These are phyloP conservation scores for Puccinia sorghi DNA, from an alignment of 1,284 basidiomycete species.

Conservation along the genomic window DNA sequence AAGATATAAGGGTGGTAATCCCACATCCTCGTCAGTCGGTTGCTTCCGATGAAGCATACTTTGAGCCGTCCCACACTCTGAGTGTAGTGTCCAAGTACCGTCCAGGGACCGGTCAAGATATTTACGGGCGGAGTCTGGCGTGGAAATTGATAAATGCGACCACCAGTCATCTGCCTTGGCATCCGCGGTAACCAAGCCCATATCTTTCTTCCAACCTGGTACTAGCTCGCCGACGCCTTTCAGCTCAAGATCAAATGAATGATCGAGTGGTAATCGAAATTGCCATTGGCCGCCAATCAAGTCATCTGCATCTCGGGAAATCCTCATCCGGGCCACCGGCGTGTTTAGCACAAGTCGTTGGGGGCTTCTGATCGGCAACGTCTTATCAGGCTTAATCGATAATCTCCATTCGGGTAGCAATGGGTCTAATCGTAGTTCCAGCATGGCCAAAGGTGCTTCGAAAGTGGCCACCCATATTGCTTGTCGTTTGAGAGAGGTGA, in stretches of 20 bases:
- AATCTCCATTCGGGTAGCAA: constrained; percentile 82
- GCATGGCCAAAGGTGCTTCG: constrained; percentile 68
- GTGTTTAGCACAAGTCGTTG: constrained; percentile 72
- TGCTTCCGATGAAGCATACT: constrained; percentile 75
- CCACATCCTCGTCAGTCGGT: constrained; percentile 60
- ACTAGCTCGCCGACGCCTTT: constrained; percentile 71
- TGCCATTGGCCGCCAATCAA: constrained; percentile 77
- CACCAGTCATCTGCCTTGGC: constrained; percentile 68
- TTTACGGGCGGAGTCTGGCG: constrained; percentile 63
- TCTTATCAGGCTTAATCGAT: constrained; percentile 69
- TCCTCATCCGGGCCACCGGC: constrained; percentile 75
- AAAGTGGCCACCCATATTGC: constrained; percentile 82
- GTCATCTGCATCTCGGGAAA: constrained; percentile 57
- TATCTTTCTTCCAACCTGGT: constrained; percentile 77
- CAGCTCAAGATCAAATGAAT: constrained; percentile 66
- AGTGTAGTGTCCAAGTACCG: constrained; percentile 74
- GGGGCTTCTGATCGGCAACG: constrained; percentile 75
- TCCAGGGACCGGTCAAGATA: constrained; percentile 77
- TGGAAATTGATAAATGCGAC: constrained; percentile 68
- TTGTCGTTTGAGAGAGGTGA: constrained; percentile 81
- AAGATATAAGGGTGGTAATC: constrained; percentile 71
- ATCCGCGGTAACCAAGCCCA: constrained; percentile 73
- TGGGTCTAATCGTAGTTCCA: constrained; percentile 76
- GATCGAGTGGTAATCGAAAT: constrained; percentile 71
- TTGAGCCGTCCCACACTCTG: constrained; percentile 86